Percentiles rank a stretch among this genome's conserved stretches.
Conservation (phyloP, 805 yeast species). For the Zygotorulaspora florentina region DNA sequence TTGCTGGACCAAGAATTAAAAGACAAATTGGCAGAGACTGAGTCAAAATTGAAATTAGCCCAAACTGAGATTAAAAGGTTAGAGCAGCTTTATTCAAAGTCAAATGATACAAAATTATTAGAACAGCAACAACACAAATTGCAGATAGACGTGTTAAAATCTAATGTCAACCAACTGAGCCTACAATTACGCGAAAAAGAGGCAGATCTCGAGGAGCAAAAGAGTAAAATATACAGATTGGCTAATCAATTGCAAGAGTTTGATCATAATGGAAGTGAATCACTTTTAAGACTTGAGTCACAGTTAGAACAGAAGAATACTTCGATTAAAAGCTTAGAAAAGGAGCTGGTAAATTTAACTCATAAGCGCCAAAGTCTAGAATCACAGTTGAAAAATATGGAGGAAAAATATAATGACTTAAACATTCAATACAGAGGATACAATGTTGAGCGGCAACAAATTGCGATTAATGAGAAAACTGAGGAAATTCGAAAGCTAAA, state of each 20-base stretch:
- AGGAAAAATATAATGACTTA: neutral
- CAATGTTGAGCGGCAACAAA: neutral
- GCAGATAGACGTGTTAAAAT: slow-evolving; percentile 10
- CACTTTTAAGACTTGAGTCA: slow-evolving; percentile 12
- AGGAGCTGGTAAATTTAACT: slow-evolving; percentile 4
- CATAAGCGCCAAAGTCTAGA: slow-evolving; percentile 6
- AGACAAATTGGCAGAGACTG: slow-evolving; percentile 3
- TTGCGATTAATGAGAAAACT: neutral
- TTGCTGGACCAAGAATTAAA: slow-evolving; percentile 2
- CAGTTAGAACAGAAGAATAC: slow-evolving; percentile 12
- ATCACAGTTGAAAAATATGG: slow-evolving; percentile 1
- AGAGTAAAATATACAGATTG: slow-evolving; percentile 15
- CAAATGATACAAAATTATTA: slow-evolving; percentile 7
- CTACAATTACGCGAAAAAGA: slow-evolving; percentile 14
- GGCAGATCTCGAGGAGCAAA: slow-evolving; percentile 11
- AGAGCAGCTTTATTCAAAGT: slow-evolving; percentile 12
- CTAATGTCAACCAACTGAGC: slow-evolving; percentile 13
- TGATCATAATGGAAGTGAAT: slow-evolving; percentile 17
- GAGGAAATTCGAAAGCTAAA: slow-evolving; percentile 5
- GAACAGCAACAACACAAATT: slow-evolving; percentile 10
- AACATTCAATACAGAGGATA: neutral
- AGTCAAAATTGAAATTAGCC: slow-evolving; percentile 6
- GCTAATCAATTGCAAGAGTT: slow-evolving; percentile 16
- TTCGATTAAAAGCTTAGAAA: slow-evolving; percentile 6
- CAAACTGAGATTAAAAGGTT: slow-evolving; percentile 7